These are phyloP conservation scores for Grosmannia huntii DNA, from an alignment of 2,329 filamentous ascomycete genomes.

Conservation along the genomic window DNA sequence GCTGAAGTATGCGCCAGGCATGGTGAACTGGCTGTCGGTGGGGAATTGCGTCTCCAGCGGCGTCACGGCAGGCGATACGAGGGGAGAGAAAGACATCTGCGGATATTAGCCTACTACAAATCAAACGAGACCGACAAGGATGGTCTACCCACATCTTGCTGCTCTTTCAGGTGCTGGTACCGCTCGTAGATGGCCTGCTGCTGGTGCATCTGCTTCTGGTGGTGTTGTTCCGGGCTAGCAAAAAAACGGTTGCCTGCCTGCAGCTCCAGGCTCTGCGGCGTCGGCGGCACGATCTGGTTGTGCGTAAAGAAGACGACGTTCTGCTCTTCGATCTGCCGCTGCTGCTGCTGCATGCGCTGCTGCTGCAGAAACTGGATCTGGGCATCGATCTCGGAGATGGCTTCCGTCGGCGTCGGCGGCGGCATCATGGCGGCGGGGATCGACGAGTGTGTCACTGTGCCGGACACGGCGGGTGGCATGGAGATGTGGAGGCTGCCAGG, in stretches of 20 bases:
- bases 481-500: constrained; percentile 23
- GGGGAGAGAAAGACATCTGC: constrained; percentile 64
- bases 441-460: constrained; percentile 28
- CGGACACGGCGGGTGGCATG: constrained; percentile 30
- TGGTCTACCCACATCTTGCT: constrained; percentile 44
- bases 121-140: not conserved
- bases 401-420: constrained; percentile 34
- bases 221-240: constrained; percentile 37
- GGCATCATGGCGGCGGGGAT: constrained; percentile 33
- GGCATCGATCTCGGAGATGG: constrained; percentile 48
- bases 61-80: constrained; percentile 75
- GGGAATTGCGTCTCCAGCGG: constrained; percentile 62
- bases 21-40: constrained; percentile 43
- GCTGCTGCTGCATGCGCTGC: constrained; percentile 49
- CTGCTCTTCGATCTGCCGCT: constrained; percentile 45
- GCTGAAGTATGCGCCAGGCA: constrained; percentile 67
- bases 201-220: constrained; percentile 30
- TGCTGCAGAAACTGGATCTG: constrained; percentile 55
- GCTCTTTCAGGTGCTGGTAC: constrained; percentile 39
- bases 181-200: constrained; percentile 37
- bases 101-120: not conserved
- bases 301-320: constrained; percentile 40
- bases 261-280: constrained; percentile 70
- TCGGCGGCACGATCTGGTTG: constrained; percentile 58
- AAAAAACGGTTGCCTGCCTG: constrained; percentile 50